phyloP scores from a whole-genome alignment of 2,329 filamentous ascomycete species.

The Apiospora marii region DNA sequence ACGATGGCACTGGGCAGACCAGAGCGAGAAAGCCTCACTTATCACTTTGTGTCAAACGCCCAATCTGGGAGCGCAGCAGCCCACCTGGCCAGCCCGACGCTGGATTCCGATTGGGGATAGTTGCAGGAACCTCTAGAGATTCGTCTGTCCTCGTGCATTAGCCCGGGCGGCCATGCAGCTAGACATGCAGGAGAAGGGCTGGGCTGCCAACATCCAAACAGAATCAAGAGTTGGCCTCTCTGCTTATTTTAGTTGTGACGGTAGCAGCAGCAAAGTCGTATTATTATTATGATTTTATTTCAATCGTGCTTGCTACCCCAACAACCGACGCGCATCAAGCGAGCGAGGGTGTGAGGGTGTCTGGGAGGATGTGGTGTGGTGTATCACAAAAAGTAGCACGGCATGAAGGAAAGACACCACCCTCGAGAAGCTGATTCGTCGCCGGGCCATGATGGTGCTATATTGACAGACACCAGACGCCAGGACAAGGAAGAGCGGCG shows the following conservation, averaged over 20 bases:
- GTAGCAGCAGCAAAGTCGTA: neutral
- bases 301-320: neutral
- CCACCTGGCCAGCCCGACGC: neutral
- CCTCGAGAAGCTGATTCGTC: constrained; percentile 11
- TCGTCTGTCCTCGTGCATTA: constrained; percentile 25
- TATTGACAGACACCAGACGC: constrained; percentile 10
- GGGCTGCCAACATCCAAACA: constrained; percentile 2
- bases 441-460: constrained; percentile 8
- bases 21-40: constrained; percentile 11
- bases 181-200: constrained; percentile 20
- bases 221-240: constrained; percentile 9
- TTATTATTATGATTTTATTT: constrained; percentile 4
- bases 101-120: constrained; percentile 25
- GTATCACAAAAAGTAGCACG: constrained; percentile 19
- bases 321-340: constrained; percentile 21
- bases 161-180: constrained; percentile 12
- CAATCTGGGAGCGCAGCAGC: constrained; percentile 7
- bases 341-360: constrained; percentile 1
- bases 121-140: constrained; percentile 27
- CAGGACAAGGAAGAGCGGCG: constrained; percentile 5
- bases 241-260: constrained; percentile 6
- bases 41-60: constrained; percentile 19
- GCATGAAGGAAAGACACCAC: constrained; percentile 17
- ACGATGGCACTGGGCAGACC: neutral
- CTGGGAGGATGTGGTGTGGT: constrained; percentile 2